Percentiles rank a stretch among this genome's conserved stretches.
These are phyloP conservation scores for Rhizopus delemar DNA, from an alignment of 371 early-diverging fungal species.

Conservation along the genomic window DNA sequence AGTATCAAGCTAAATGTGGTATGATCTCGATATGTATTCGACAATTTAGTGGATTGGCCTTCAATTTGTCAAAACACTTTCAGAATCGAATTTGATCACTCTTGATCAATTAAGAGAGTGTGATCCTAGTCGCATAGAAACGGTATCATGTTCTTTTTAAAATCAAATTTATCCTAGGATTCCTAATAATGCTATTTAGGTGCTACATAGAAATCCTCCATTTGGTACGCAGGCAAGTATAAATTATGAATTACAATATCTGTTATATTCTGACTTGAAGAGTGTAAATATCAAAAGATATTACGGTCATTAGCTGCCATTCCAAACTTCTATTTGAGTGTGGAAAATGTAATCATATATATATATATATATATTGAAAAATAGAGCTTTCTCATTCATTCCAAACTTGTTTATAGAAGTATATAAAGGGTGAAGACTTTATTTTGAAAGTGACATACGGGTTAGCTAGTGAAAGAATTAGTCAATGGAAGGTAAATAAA, in stretches of 20 bases:
- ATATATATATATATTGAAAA: not conserved
- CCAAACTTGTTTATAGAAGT: not conserved
- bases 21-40: conserved; percentile 35
- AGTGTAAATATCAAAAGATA: not conserved
- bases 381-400: not conserved
- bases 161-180: not conserved
- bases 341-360: conserved; percentile 13
- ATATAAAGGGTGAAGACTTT: not conserved
- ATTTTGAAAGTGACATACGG: not conserved
- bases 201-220: conserved; percentile 52
- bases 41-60: conserved; percentile 50
- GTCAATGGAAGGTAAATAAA: conserved; percentile 6
- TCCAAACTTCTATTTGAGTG: conserved; percentile 10
- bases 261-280: not conserved
- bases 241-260: not conserved
- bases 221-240: conserved; percentile 51
- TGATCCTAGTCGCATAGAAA: conserved; percentile 48
- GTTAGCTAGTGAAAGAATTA: not conserved
- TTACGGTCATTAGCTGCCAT: not conserved
- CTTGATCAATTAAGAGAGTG: conserved; percentile 36
- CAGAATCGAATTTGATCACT: conserved; percentile 34
- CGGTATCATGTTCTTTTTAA: conserved; percentile 23
- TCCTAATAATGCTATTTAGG: conserved; percentile 21
- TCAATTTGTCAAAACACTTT: conserved; percentile 30
- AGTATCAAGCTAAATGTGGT: conserved; percentile 49